Conservation (phyloP, 768 basidiomycete genomes). For the Artomyces pyxidatus region DNA sequence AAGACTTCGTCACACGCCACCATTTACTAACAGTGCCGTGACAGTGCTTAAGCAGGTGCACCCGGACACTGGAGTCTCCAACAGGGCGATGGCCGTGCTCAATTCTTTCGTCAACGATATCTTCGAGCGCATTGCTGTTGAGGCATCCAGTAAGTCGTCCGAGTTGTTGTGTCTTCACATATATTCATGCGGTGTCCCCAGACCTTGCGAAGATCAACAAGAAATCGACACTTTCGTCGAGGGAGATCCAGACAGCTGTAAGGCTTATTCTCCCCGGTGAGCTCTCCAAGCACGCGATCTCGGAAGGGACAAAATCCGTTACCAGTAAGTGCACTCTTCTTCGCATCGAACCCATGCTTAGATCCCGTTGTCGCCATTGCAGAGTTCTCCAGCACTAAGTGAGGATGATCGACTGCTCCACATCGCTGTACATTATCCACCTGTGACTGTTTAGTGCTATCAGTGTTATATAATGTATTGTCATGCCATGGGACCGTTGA, state of each 20-base stretch:
- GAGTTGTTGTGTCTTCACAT: too few relatives aligned
- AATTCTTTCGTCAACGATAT: conserved; percentile 84
- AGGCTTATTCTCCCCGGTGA: conserved; percentile 81
- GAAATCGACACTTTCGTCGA: conserved; percentile 88
- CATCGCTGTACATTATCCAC: background rate
- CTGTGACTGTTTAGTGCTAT: too few relatives aligned
- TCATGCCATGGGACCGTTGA: background rate
- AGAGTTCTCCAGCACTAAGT: conserved; percentile 41
- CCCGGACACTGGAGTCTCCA: conserved; percentile 90
- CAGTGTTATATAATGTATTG: background rate
- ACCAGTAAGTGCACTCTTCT: conserved; percentile 39
- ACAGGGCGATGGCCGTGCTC: conserved; percentile 80
- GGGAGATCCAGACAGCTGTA: conserved; percentile 82
- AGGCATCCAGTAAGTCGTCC: conserved; percentile 51
- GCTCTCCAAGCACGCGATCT: conserved; percentile 83
- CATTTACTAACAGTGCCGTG: background rate
- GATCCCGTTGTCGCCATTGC: background rate
- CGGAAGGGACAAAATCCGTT: conserved; percentile 71
- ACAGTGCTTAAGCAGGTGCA: conserved; percentile 85
- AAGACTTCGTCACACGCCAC: background rate
- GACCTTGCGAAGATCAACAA: conserved; percentile 82
- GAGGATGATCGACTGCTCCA: background rate
- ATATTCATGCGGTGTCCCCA: too few relatives aligned
- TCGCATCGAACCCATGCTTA: background rate
- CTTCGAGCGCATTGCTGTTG: conserved; percentile 72